Base-by-base conservation (phyloP, 257 asterid genomes). In the Eustoma russellianum region DNA sequence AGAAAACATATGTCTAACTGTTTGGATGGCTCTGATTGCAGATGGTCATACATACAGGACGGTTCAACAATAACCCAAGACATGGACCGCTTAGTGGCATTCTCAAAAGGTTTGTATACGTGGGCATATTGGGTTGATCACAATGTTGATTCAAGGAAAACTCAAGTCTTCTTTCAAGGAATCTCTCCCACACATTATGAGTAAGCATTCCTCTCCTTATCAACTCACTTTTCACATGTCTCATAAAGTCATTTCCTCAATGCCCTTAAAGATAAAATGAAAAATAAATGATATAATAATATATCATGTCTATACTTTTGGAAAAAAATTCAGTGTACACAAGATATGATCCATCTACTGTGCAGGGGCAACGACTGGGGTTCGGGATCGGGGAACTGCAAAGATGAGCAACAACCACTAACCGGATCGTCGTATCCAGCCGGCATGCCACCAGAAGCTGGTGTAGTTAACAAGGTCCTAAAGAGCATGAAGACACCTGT, bases 91-190 rank as follows among this genome's bases (percentile, higher is more conserved):
- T 41, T 78, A 6, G 62, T 33, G 9, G 93, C 93, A n/a, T 83
- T 70, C 56, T 57, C 63, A 2, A 74, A 68, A 53, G 93, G 72
- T 5, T 47, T 83, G 68, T 50, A 68, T 4, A 80, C 93, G 45
- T 83, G 93, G 93, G 79, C 61, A 33, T 30, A 13, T 40, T 83
- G 93, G 93, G 77, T 83, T 11, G 72, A 80, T 33, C 66, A 57
- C 33, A 75, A 69, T 40, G 71, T 83, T 9, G 69, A 79, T 41
- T 60, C 83, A 17, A 41, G 73, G 0, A 68, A 61, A 64, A 79
- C 77, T 18, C 69, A 59, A 41, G 82, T 83, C 55, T 78, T 76
- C 67, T 83, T 74, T 52, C 86, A 77, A 19, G 84, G 86, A 46
- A 74, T 82, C 50, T 79, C 92, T 17, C 87, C 86, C 1, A 48